Evolutionary conservation across 305 asterid species (phyloP).

Genomic region (Fraxinus baroniana): DNA sequence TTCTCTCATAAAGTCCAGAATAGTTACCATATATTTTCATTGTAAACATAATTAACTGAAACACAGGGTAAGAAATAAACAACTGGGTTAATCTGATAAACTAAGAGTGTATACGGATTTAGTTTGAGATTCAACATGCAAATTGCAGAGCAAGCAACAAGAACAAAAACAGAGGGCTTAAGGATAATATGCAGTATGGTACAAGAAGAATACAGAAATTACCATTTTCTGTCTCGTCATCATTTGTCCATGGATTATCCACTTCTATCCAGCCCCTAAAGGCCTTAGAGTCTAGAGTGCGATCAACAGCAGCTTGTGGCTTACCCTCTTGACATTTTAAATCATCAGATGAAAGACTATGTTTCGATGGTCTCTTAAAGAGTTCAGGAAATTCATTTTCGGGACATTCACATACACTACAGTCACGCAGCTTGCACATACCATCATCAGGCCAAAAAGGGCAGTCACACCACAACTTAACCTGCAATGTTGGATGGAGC

Average conservation of each 20-base stretch:
- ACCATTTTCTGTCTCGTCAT: conserved; percentile 94
- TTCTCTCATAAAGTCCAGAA: neutral
- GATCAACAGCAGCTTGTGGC: conserved; percentile 84
- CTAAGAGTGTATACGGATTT: neutral
- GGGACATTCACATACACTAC: conserved; percentile 96
- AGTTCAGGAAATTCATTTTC: conserved; percentile 83
- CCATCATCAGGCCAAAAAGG: conserved; percentile 99
- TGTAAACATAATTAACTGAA: neutral
- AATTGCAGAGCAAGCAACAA: neutral
- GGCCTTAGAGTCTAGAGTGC: conserved; percentile 84
- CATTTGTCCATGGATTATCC: conserved; percentile 95
- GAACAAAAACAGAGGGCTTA: conserved; percentile 1
- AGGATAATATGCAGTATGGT: conserved; percentile 16
- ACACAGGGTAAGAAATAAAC: neutral
- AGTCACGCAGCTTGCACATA: conserved; percentile 92
- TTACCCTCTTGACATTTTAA: conserved; percentile 93
- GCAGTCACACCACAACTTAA: conserved; percentile 97
- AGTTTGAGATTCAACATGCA: neutral
- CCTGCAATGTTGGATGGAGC: conserved; percentile 45
- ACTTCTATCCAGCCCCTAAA: conserved; percentile 91
- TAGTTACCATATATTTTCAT: neutral
- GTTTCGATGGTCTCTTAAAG: conserved; percentile 53
- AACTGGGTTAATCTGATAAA: neutral
- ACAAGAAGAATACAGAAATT: conserved; percentile 28
- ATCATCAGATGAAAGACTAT: conserved; percentile 66